Evolutionary conservation across 2,329 filamentous ascomycete genomes (phyloP).

Genomic region (Whalleya microplaca): DNA sequence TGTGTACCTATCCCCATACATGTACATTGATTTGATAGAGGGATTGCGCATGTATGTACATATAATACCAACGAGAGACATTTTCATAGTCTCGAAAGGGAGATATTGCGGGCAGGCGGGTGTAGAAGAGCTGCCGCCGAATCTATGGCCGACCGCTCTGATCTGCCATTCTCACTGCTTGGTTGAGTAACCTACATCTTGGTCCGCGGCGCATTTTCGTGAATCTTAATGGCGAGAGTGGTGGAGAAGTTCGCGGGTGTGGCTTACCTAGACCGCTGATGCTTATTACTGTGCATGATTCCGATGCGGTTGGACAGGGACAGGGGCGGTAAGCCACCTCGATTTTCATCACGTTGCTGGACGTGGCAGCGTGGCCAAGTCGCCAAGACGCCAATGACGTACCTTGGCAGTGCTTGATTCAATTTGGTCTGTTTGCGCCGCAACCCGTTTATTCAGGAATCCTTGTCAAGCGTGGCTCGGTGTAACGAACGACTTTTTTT

Average conservation of each 20-base stretch:
- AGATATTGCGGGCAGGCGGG: too few relatives aligned
- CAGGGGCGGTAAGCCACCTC: neutral
- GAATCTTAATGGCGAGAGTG: neutral
- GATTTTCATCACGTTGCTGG: neutral
- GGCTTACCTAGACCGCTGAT: neutral
- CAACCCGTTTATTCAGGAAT: neutral
- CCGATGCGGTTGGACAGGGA: neutral
- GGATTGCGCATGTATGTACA: too few relatives aligned
- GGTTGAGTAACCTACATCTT: too few relatives aligned
- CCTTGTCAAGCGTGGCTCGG: neutral
- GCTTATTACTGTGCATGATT: neutral
- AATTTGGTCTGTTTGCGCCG: neutral
- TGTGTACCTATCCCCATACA: too few relatives aligned
- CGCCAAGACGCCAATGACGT: neutral
- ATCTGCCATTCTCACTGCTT: neutral
- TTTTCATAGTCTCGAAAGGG: too few relatives aligned
- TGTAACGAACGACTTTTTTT: neutral
- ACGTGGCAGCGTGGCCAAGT: neutral
- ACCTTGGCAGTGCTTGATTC: neutral
- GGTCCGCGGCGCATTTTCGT: neutral
- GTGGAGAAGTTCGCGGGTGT: too few relatives aligned
- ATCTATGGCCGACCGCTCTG: too few relatives aligned
- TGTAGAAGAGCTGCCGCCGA: too few relatives aligned
- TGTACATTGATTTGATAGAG: too few relatives aligned
- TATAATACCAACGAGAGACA: too few relatives aligned